phyloP scores from a whole-genome alignment of 768 basidiomycete species.

The Gymnopilus junonius region DNA sequence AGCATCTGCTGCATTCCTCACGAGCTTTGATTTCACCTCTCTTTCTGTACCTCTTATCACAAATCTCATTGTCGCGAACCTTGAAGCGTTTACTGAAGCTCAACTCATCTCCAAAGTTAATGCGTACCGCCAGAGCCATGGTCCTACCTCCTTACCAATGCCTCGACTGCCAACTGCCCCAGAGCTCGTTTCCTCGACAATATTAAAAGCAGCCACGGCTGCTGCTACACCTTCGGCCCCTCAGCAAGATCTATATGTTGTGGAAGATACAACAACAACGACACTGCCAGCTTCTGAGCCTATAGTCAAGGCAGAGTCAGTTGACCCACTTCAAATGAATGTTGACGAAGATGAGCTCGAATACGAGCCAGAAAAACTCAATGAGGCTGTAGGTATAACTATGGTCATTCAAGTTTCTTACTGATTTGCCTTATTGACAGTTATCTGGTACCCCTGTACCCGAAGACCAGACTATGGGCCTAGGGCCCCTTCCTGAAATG shows the following conservation, averaged over 20 bases:
- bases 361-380: constrained; percentile 83
- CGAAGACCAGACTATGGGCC: constrained; percentile 33
- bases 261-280: constrained; percentile 22
- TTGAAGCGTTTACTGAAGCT: constrained; percentile 76
- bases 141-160: constrained; percentile 30
- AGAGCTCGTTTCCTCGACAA: background rate
- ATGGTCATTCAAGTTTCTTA: background rate
- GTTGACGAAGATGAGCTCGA: constrained; percentile 93
- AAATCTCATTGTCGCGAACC: constrained; percentile 86
- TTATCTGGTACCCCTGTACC: constrained; percentile 55
- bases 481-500: constrained; percentile 42
- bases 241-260: constrained; percentile 15
- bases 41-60: constrained; percentile 79
- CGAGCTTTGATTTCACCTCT: constrained; percentile 82
- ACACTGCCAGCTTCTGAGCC: constrained; percentile 27
- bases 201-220: constrained; percentile 18
- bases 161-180: background rate
- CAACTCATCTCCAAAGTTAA: constrained; percentile 67
- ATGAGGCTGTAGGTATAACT: constrained; percentile 57
- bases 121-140: constrained; percentile 61
- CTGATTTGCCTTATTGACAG: constrained; percentile 34
- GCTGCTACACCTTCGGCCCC: constrained; percentile 28
- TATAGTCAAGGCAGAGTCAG: constrained; percentile 65
- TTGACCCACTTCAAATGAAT: constrained; percentile 94
- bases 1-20: constrained; percentile 62